A percentile compares a stretch with the other conserved stretches of the same genome.
Evolutionary conservation across 2,329 filamentous ascomycete species (phyloP).

Genomic region (Atkinsonella hypoxylon): DNA sequence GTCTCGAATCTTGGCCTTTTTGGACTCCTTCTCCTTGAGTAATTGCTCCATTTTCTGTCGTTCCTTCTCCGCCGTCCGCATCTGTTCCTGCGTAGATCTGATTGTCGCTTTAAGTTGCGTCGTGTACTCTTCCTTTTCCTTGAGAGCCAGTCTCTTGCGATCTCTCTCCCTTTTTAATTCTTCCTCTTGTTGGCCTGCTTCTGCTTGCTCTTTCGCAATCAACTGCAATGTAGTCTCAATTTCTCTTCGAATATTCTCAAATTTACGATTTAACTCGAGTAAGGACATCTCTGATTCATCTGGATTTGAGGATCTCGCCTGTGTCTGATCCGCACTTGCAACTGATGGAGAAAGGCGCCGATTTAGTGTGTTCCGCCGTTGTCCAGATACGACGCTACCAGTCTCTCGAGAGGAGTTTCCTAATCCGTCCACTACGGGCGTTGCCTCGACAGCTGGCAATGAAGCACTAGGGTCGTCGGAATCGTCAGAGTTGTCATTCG

Average conservation of each 20-base stretch:
- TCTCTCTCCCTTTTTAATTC: slow-evolving; percentile 69
- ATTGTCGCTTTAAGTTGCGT: slow-evolving; percentile 74
- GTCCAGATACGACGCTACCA: slow-evolving; percentile 31
- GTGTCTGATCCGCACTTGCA: slow-evolving; percentile 39
- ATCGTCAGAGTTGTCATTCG: slow-evolving; percentile 31
- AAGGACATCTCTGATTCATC: slow-evolving; percentile 54
- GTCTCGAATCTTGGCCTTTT: slow-evolving; percentile 57
- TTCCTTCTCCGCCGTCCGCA: slow-evolving; percentile 67
- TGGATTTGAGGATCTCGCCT: slow-evolving; percentile 28
- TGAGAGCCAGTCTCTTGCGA: slow-evolving; percentile 62
- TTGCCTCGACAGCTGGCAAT: slow-evolving; percentile 49
- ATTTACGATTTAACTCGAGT: slow-evolving; percentile 66
- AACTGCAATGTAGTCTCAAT: slow-evolving; percentile 66
- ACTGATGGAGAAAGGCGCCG: slow-evolving; percentile 66
- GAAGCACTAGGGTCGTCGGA: slow-evolving; percentile 35
- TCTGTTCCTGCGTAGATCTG: slow-evolving; percentile 66
- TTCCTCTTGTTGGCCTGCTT: slow-evolving; percentile 52
- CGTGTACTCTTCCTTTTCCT: slow-evolving; percentile 84
- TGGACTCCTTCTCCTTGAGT: slow-evolving; percentile 55
- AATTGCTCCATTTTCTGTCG: slow-evolving; percentile 65
- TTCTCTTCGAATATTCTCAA: slow-evolving; percentile 71
- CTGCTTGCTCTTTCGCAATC: slow-evolving; percentile 59
- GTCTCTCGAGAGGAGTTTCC: slow-evolving; percentile 52
- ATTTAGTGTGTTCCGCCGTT: slow-evolving; percentile 46
- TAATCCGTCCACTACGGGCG: slow-evolving; percentile 47